phyloP scores from a whole-genome alignment of 768 basidiomycete species.

The Polyporus arcularius region DNA sequence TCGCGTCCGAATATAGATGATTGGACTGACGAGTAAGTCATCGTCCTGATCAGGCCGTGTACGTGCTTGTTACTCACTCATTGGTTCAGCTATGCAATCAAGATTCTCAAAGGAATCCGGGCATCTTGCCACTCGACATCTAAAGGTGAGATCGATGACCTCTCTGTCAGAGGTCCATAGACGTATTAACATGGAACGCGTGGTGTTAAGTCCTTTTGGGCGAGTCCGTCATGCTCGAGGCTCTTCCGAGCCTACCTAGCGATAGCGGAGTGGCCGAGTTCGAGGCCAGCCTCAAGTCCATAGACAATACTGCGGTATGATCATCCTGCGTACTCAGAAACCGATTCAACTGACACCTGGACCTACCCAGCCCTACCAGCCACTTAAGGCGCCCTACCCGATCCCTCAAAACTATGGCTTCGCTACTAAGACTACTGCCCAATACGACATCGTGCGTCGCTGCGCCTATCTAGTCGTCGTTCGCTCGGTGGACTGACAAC shows the following conservation, averaged over 20 bases:
- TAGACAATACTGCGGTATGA: not conserved
- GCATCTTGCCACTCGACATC: not conserved
- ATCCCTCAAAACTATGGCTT: not conserved
- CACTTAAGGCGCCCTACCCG: not conserved
- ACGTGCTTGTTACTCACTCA: not conserved
- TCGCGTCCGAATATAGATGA: not conserved
- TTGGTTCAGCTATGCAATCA: not conserved
- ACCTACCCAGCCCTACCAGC: not conserved
- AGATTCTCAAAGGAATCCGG: not conserved
- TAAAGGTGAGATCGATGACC: not conserved
- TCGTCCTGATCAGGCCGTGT: not conserved
- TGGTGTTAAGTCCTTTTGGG: not conserved
- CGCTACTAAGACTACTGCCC: not conserved
- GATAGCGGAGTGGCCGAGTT: not conserved
- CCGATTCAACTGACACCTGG: no score
- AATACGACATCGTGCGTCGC: not conserved
- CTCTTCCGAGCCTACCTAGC: not conserved
- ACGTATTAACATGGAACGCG: not conserved
- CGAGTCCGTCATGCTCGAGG: not conserved
- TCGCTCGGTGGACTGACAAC: not conserved
- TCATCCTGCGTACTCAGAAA: no score
- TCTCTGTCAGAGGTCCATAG: no score
- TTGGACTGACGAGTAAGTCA: not conserved
- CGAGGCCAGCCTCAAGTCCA: not conserved
- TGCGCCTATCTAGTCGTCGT: no score